Evolutionary conservation across 371 early-diverging fungal genomes (phyloP), one percentile per base, ranked within the genome.

Genomic region (Rhizopus delemar): DNA sequence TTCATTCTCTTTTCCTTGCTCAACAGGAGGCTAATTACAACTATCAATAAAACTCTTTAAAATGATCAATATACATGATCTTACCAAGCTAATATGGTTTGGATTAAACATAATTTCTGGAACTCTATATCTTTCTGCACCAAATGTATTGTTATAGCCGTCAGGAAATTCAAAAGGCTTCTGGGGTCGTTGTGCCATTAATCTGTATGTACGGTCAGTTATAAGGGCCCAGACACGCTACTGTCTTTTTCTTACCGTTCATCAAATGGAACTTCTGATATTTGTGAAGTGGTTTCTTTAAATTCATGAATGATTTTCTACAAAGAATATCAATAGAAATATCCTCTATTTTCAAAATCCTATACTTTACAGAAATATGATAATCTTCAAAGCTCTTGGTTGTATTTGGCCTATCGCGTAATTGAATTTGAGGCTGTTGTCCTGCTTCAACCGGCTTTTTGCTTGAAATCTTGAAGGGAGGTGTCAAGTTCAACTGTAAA

Each of bases 121-220:
- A 7, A 88, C 63, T 54, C 78, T 78, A 68, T 86, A 96, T 38
- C 98, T 83, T 57, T 93, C 90, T n/a, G 82, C 56, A 32, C 91
- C 93, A 74, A 94, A 90, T 13, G 82, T 69, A 59, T 83, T 72
- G 68, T 94, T 96, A 75, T 87, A 97, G 16, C 99, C 99, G 63
- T 93, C 91, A 28, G 97, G 92, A 65, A 98, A 95, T 78, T 97
- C 99, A 67, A 88, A 96, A 31, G 90, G 77, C 63, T 88, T 90
- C 60, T 85, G 82, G 34, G 91, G 89, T 22, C 87, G 80, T 22
- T 77, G 60, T 35, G 65, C 74, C 33, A 86, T 74, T 32, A 79
- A 63, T 15, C 87, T 87, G 2, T 2, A 22, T 22, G 22, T 22
- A 2, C 22, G 0, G 22, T 22, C 22, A 69, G 33, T 28, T 15